A percentile compares a stretch with the other conserved stretches of the same genome.
These are phyloP conservation scores for Amauroascus niger DNA, from an alignment of 2,329 filamentous ascomycete species.

Conservation along the genomic window DNA sequence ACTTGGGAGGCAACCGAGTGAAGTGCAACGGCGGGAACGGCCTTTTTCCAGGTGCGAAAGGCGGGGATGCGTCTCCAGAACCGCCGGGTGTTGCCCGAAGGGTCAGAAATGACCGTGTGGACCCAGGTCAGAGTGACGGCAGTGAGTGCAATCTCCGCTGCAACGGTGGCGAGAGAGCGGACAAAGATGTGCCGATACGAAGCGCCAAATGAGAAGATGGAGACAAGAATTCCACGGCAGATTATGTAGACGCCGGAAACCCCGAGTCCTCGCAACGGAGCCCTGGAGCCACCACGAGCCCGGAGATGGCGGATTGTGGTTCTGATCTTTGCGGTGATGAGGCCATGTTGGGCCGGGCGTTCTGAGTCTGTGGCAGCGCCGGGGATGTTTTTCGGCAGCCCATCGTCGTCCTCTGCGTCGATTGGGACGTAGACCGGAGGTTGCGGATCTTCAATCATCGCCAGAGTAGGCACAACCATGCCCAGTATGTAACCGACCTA, in stretches of 20 bases:
- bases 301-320: constrained; percentile 52
- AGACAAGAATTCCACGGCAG: constrained; percentile 35
- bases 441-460: constrained; percentile 54
- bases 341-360: constrained; percentile 39
- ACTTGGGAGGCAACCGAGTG: constrained; percentile 50
- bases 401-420: constrained; percentile 28
- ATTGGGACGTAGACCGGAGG: constrained; percentile 46
- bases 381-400: constrained; percentile 20
- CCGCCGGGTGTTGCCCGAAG: constrained; percentile 43
- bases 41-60: constrained; percentile 56
- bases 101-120: constrained; percentile 69
- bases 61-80: constrained; percentile 63
- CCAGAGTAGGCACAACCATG: constrained; percentile 50
- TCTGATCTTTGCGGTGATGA: constrained; percentile 53
- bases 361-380: constrained; percentile 37
- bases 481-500: constrained; percentile 50
- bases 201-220: constrained; percentile 38
- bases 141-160: constrained; percentile 53
- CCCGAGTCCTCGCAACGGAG: constrained; percentile 59
- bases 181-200: constrained; percentile 35
- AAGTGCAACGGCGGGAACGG: constrained; percentile 57
- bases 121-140: constrained; percentile 71
- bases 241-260: constrained; percentile 43
- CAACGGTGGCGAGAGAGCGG: constrained; percentile 43
- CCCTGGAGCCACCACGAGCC: constrained; percentile 52